A percentile compares a stretch with the other conserved stretches of the same genome.
These are phyloP conservation scores for Parachaetomium inaequale DNA, from an alignment of 495 filamentous ascomycete genomes.

Conservation along the genomic window DNA sequence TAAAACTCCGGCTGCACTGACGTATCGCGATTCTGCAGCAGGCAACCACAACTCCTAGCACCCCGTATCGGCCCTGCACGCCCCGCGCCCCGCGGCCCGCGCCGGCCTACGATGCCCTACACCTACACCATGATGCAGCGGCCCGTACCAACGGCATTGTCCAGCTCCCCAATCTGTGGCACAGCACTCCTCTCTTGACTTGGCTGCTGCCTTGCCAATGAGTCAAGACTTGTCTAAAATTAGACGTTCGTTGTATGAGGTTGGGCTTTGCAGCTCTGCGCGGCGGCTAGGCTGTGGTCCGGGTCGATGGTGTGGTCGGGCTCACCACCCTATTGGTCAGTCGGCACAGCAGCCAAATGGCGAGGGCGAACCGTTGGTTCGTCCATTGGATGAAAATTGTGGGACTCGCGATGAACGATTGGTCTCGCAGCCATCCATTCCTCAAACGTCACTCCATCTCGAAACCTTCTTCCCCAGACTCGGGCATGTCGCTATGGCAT, in stretches of 20 bases:
- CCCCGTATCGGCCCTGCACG: neutral
- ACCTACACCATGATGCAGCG: neutral
- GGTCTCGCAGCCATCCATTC: constrained; percentile 19
- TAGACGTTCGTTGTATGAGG: constrained; percentile 6
- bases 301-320: constrained; percentile 5
- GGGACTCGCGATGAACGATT: constrained; percentile 8
- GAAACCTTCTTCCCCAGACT: too few species aligned
- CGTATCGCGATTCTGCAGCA: neutral
- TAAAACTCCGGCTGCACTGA: neutral
- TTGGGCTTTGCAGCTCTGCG: constrained; percentile 7
- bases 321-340: constrained; percentile 15
- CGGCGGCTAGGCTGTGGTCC: neutral
- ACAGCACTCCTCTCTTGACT: constrained; percentile 1
- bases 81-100: too few species aligned
- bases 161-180: too few species aligned
- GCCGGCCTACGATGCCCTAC: neutral
- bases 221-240: constrained; percentile 5
- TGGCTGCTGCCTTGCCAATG: constrained; percentile 4
- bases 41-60: too few species aligned
- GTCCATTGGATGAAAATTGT: constrained; percentile 14
- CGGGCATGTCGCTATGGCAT: too few species aligned
- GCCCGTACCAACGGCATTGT: neutral
- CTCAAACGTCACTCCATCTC: constrained; percentile 20
- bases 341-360: constrained; percentile 14
- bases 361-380: constrained; percentile 9